phyloP scores from a whole-genome alignment of 176 grass and related monocot genomes.

The Oryza longistaminata region DNA sequence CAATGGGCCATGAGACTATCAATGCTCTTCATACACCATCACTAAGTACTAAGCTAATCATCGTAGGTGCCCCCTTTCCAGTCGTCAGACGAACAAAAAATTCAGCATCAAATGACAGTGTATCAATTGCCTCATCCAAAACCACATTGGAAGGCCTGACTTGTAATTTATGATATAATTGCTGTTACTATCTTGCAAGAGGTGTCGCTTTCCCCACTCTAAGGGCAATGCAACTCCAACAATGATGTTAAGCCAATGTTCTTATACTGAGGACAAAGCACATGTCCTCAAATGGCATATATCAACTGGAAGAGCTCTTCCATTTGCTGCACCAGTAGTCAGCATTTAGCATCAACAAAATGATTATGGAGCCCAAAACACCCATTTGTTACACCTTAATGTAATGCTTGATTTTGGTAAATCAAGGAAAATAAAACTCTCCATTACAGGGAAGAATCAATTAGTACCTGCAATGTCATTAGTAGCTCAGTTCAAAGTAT shows the following conservation, averaged over 20 bases:
- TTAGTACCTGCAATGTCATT: slow-evolving; percentile 63
- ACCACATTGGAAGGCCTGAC: slow-evolving; percentile 31
- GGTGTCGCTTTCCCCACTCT: slow-evolving; percentile 28
- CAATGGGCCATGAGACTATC: slow-evolving; percentile 25
- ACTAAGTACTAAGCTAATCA: slow-evolving; percentile 39
- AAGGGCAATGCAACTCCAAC: slow-evolving; percentile 29
- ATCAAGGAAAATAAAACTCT: slow-evolving; percentile 56
- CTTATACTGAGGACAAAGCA: slow-evolving; percentile 46
- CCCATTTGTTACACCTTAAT: slow-evolving; percentile 53
- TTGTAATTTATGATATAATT: slow-evolving; percentile 36
- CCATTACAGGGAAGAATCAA: slow-evolving; percentile 39
- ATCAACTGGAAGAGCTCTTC: slow-evolving; percentile 28
- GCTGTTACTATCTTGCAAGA: slow-evolving; percentile 34
- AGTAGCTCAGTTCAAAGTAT: slow-evolving; percentile 45
- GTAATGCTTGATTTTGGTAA: slow-evolving; percentile 46
- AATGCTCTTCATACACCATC: slow-evolving; percentile 29
- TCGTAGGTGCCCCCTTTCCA: slow-evolving; percentile 31
- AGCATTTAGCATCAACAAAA: slow-evolving; percentile 32
- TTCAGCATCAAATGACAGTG: not conserved
- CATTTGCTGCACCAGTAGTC: slow-evolving; percentile 25
- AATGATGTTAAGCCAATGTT: slow-evolving; percentile 36
- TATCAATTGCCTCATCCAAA: slow-evolving; percentile 34
- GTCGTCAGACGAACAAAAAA: slow-evolving; percentile 17
- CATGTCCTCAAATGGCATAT: slow-evolving; percentile 33
- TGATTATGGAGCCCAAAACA: slow-evolving; percentile 23